Evolutionary conservation across 495 filamentous ascomycete genomes (phyloP), one percentile per base, ranked within the genome.

Genomic region (Paragyromitra xinjiangensis): DNA sequence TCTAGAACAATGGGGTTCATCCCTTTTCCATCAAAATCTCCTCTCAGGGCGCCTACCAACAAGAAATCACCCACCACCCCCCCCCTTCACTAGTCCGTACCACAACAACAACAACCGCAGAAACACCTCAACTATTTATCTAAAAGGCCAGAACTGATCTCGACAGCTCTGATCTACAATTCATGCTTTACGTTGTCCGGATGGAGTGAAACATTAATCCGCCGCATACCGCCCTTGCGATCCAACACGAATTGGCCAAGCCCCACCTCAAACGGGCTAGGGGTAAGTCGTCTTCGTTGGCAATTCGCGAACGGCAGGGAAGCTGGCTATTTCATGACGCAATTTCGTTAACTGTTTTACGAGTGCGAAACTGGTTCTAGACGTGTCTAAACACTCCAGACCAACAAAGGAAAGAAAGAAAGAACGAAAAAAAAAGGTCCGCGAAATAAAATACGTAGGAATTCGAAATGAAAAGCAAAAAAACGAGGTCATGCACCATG

Each of bases 401-500:
- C 48, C 45, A 58, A 63, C 29, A 48, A 16, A 44, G 22, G 53
- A 59, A 58, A 16, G 40, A 6, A 48, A 63, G 29, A 53, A 53
- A 56, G 26, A 37, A n/a, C n/a, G n/a, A n/a, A n/a, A 68, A 16
- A 29, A 16, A 22, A 22, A 22, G 19, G 19, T 22, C 19, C 2
- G 34, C 26, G n/a, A 58, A 26, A 44, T 29, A 24, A 19, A 9
- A 3, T 34, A 34, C 29, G 29, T 34, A 34, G 29, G 29, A 34
- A 3, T 34, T 34, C 37, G 12, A 40, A 69, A 69, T 24, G 29
- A 64, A 62, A 69, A 55, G 19, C 56, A 75, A 71, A 63, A 64
- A 72, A 51, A 62, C 62, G 16, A 71, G 68, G 73, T 73, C 73
- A 76, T 76, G 68, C 73, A 73, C 45, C 73, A 76, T 76, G 45